Percentiles rank a stretch among this genome's conserved stretches.
These are phyloP conservation scores for Leccinum rimulosum DNA, from an alignment of 768 basidiomycete genomes.

Conservation along the genomic window DNA sequence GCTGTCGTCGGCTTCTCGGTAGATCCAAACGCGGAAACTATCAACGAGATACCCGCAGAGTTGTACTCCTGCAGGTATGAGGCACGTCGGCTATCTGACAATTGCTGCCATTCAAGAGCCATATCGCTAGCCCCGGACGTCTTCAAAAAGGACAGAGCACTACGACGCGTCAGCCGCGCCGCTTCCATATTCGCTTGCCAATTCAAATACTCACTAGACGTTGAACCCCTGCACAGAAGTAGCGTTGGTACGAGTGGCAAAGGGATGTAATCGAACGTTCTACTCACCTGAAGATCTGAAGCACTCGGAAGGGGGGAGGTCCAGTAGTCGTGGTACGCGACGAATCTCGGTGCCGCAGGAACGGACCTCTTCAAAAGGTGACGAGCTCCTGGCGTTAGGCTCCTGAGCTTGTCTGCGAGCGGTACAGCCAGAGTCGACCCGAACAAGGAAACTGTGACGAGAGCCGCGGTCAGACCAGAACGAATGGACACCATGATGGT, in stretches of 20 bases:
- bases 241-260: not conserved
- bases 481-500: conserved; percentile 11
- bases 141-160: conserved; percentile 42
- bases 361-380: conserved; percentile 13
- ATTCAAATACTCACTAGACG: conserved; percentile 27
- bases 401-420: conserved; percentile 14
- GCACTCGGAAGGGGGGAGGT: conserved; percentile 42
- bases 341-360: conserved; percentile 49
- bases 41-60: conserved; percentile 52
- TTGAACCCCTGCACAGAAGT: conserved; percentile 28
- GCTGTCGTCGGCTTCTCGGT: conserved; percentile 36
- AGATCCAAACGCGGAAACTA: conserved; percentile 54
- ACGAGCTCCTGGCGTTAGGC: conserved; percentile 17
- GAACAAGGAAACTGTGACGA: conserved; percentile 5
- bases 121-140: conserved; percentile 41
- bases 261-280: not conserved
- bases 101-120: conserved; percentile 41
- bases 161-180: conserved; percentile 7
- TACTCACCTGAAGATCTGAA: conserved; percentile 41
- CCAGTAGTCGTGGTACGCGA: conserved; percentile 39
- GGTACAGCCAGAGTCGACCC: conserved; percentile 10
- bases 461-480: not conserved
- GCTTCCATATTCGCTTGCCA: not conserved
- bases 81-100: conserved; percentile 36
- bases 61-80: conserved; percentile 46